These are phyloP conservation scores for Penicillium nucicola DNA, from an alignment of 495 filamentous ascomycete genomes.

Conservation along the genomic window DNA sequence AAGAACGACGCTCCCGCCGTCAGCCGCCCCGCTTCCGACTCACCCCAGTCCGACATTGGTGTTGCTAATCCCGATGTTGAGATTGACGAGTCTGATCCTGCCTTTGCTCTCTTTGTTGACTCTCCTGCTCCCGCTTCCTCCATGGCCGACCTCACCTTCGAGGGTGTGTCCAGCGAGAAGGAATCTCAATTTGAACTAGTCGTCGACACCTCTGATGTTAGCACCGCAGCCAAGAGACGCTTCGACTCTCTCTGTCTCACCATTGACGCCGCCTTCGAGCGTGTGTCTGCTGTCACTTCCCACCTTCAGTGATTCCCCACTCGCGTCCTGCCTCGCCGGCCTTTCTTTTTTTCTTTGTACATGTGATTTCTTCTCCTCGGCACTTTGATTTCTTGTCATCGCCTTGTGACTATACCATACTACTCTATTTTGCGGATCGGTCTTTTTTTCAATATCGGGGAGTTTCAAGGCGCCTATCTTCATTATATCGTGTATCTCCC, in stretches of 20 bases:
- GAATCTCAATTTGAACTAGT: constrained; percentile 56
- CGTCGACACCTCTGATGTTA: constrained; percentile 40
- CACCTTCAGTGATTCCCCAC: constrained; percentile 44
- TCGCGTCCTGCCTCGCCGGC: constrained; percentile 23
- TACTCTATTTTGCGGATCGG: constrained; percentile 12
- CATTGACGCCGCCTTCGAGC: constrained; percentile 50
- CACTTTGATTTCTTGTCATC: constrained; percentile 22
- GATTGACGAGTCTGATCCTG: constrained; percentile 59
- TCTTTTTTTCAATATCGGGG: constrained; percentile 11
- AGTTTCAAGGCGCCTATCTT: constrained; percentile 23
- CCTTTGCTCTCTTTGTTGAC: constrained; percentile 56
- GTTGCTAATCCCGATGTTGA: constrained; percentile 44
- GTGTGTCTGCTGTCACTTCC: constrained; percentile 44
- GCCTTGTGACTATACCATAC: constrained; percentile 20
- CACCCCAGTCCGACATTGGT: constrained; percentile 26
- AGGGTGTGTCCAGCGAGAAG: constrained; percentile 57
- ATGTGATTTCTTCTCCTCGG: constrained; percentile 20
- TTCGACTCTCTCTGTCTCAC: constrained; percentile 46
- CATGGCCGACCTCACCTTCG: constrained; percentile 42
- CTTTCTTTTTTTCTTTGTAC: constrained; percentile 20
- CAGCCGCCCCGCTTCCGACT: constrained; percentile 35
- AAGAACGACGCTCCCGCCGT: constrained; percentile 54
- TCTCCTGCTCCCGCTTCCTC: constrained; percentile 29
- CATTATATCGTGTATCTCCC: constrained; percentile 15
- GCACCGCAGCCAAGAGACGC: constrained; percentile 28